Evolutionary conservation across 148 eudicot species (phyloP), one percentile per base, ranked within the genome.

Genomic region (Chenopodium formosanum): DNA sequence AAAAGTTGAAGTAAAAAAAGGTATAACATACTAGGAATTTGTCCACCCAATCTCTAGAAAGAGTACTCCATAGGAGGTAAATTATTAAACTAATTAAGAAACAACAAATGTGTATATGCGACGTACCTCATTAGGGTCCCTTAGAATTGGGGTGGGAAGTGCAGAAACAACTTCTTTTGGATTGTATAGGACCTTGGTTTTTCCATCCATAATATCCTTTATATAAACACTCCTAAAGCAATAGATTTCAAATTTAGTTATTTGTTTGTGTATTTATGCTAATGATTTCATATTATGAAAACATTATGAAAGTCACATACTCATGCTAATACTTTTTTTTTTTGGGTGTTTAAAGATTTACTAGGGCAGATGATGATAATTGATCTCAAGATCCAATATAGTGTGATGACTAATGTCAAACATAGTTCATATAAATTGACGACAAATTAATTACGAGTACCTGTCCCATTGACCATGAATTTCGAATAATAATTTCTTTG

Each of bases 391-490:
- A 23, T 23, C 23, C 23, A 23, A 23, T 23, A 23, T 31, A 52
- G 14, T 52, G 2, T 53, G 58, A 53, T 16, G 19, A 53, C 19
- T 56, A 56, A 56, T 56, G 16, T 56, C 62, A 0, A 4, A 16
- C 1, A 12, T 17, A 56, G 53, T 0, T 48, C 0, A 13, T 11
- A 48, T 13, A 13, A 48, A 2, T 2, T 4, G 6, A 56, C 23
- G 23, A 56, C 62, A 56, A 56, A 56, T 53, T 37, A 37, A 37
- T 48, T 10, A 48, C 52, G 52, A 0, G 52, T 7, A 94, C 98
- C 93, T 93, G 80, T 94, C 95, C 98, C 95, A 94, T 31, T 89
- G 89, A 78, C 98, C 97, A 80, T 79, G 67, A 72, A 93, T 88
- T 75, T 93, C 91, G 50, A 76, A 93, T 7, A 78, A 93, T 7